Evolutionary conservation across 176 grass and related monocot species (phyloP).

Genomic region (Ampelocalamus luodianensis): DNA sequence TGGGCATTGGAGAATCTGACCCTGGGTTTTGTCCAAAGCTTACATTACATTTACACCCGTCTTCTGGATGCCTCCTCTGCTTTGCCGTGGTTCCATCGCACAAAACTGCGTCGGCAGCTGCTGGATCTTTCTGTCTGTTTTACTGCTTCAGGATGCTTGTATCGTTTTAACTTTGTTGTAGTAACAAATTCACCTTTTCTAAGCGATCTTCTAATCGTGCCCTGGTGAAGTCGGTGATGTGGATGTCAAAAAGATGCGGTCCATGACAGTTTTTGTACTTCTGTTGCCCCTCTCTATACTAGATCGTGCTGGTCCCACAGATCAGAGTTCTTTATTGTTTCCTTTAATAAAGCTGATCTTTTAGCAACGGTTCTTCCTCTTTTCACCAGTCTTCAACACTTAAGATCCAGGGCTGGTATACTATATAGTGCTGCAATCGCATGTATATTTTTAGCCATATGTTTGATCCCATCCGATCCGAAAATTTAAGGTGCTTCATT

Average conservation of each 20-base stretch:
- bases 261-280: neutral
- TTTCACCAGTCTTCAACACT: neutral
- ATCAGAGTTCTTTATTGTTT: neutral
- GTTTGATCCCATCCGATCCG: too few species aligned
- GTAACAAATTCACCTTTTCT: slow-evolving; percentile 8
- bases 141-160: slow-evolving; percentile 5
- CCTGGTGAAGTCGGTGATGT: slow-evolving; percentile 24
- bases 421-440: too few species aligned
- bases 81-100: neutral
- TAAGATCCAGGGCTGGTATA: neutral
- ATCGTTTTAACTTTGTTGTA: neutral
- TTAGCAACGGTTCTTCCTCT: neutral
- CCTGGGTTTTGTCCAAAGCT: slow-evolving; percentile 9
- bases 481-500: too few species aligned
- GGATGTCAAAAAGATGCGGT: slow-evolving; percentile 38
- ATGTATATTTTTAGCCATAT: too few species aligned
- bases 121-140: neutral
- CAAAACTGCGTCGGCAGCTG: neutral
- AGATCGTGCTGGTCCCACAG: slow-evolving; percentile 4
- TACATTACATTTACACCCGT: too few species aligned
- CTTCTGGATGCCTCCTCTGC: neutral
- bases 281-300: neutral
- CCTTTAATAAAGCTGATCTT: slow-evolving; percentile 21
- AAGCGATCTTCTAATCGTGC: slow-evolving; percentile 1
- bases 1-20: slow-evolving; percentile 17